Base-by-base conservation (phyloP, 169 alveolate genomes). In the Eimeria sp. region DNA sequence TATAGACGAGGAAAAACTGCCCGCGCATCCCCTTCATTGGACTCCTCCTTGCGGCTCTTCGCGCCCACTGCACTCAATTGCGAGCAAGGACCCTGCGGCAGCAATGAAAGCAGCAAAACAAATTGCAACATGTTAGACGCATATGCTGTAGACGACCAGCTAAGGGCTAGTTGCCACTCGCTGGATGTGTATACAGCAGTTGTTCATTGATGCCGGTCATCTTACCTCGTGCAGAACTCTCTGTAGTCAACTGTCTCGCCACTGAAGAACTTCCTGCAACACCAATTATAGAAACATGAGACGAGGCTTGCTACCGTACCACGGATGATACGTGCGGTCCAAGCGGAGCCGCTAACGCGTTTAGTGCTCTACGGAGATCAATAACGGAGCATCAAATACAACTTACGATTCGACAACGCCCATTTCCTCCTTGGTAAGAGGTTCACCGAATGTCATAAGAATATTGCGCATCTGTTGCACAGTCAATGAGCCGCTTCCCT, bases 391-490 rank as follows among this genome's bases (percentile, higher is more conserved):
- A 61, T 4, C 27, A 61, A 61, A 61, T 16, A 54, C 70, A 61
- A 75, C 97, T 67, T 58, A 95, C 97, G 93, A 87, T 45, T 95
- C 96, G 22, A 96, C 97, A 57, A 94, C 96, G 43, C 67, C 70
- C 73, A 97, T 96, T 65, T 97, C 98, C 83, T 95, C 75, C 70
- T 80, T 95, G 76, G 97, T 97, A 47, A 97, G 95, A 40, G 97
- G 97, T 87, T 97, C 98, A 25, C 98, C 98, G 96, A 95, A 96
- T 10, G 98, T 97, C 80, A 94, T 94, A 51, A 97, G 89, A 67
- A 97, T 97, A 89, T 97, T 95, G 49, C 83, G 94, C 97, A 97
- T 96, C 75, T 97, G 98, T n/a, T 90, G 76, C 61, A 95, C 95
- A 49, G 95, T 78, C 88, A 97, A 89, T 49, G 65, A 92, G 57